Base-by-base conservation (phyloP, 1,284 basidiomycete species). In the Puccinia coronata region DNA sequence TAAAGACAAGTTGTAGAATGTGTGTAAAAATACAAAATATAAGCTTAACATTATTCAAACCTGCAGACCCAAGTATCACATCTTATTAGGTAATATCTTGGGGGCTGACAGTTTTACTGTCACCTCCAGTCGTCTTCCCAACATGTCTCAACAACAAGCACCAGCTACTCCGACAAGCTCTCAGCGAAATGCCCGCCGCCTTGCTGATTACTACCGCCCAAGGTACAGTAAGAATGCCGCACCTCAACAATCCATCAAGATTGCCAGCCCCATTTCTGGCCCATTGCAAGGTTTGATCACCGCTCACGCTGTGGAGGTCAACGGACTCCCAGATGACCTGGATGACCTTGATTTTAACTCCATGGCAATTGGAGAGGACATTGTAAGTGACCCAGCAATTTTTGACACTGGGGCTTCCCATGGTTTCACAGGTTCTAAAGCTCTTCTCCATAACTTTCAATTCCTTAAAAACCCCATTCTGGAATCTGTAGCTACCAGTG, bases 401-500 rank as follows among this genome's bases (percentile, higher is more conserved):
- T 57, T 57, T 57, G 55, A 57, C n/a, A 57, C 61, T 36, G 34
- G 61, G 18, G 61, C 61, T 34, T 39, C 61, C 6, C 61, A 65
- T 39, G 6, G 25, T 36, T 41, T 65, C n/a, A 18, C 31, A 28
- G 61, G 61, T 9, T n/a, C 5, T 16, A 14, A 20, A 20, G 2
- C 11, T 39, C 20, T 36, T n/a, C 31, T 65, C 39, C 61, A 65
- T 39, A 39, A 65, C 28, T 65, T 65, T 34, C 61, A n/a, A 20
- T 6, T 18, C 9, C n/a, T 65, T 23, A 28, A 20, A 28, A 39
- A 39, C 18, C 61, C n/a, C n/a, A n/a, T n/a, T n/a, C n/a, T n/a
- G n/a, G n/a, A n/a, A n/a, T n/a, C n/a, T n/a, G n/a, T n/a, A 69
- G 65, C 65, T 69, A 69, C 65, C 43, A n/a, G 20, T 12, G 36